Percentiles rank a stretch among this genome's conserved stretches.
Evolutionary conservation across 176 grass and related monocot genomes (phyloP).

Genomic region (Guadua angustifolia): DNA sequence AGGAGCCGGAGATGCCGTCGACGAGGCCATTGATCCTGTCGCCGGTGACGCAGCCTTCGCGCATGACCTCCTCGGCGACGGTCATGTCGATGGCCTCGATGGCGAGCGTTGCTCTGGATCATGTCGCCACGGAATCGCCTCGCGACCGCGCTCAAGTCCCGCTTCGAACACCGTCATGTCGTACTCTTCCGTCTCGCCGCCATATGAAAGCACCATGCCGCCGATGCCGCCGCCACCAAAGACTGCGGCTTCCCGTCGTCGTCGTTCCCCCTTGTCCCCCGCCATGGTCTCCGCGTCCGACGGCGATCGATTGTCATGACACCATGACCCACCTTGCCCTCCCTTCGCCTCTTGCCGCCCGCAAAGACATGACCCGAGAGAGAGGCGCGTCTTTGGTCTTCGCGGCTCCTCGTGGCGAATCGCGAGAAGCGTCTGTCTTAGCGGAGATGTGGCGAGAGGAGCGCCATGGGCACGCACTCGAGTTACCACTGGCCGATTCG

Average conservation of each 20-base stretch:
- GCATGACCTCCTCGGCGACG: slow-evolving; percentile 91
- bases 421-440: slow-evolving; percentile 43
- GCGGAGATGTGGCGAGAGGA: slow-evolving; percentile 50
- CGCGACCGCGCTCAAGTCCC: slow-evolving; percentile 81
- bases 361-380: background rate
- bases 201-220: slow-evolving; percentile 85
- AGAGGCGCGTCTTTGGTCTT: background rate
- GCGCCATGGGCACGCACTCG: too few relatives aligned
- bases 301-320: slow-evolving; percentile 28
- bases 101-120: slow-evolving; percentile 97
- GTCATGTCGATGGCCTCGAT: slow-evolving; percentile 87
- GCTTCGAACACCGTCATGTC: slow-evolving; percentile 96
- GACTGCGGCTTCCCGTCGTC: slow-evolving; percentile 42
- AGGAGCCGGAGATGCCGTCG: slow-evolving; percentile 87
- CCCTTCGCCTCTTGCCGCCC: background rate
- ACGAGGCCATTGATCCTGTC: slow-evolving; percentile 98
- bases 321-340: background rate
- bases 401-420: slow-evolving; percentile 45
- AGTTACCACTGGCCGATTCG: background rate
- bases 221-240: slow-evolving; percentile 88
- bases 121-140: slow-evolving; percentile 91
- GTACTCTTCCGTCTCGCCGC: slow-evolving; percentile 87
- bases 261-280: background rate
- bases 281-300: background rate
- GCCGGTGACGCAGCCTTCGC: slow-evolving; percentile 81